These are phyloP conservation scores for Fraxinus pennsylvanica DNA, from an alignment of 257 asterid species.

Conservation along the genomic window DNA sequence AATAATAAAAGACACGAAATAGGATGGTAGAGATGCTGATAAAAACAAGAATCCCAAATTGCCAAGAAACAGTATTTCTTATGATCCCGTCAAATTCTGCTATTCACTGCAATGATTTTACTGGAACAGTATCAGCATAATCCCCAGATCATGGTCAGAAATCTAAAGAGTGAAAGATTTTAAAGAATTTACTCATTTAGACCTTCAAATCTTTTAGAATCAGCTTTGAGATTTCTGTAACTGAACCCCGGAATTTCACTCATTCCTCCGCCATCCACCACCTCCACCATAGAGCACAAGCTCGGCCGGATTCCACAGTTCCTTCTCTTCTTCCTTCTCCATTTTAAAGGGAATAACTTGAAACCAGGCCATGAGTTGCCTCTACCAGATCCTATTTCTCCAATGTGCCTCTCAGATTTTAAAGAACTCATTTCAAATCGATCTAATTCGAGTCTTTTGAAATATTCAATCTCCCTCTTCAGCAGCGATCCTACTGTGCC, in stretches of 20 bases:
- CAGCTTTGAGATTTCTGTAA: slow-evolving; percentile 66
- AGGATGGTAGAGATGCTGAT: neutral
- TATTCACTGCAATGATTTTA: no score
- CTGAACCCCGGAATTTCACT: slow-evolving; percentile 51
- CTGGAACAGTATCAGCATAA: neutral
- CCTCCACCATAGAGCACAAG: slow-evolving; percentile 40
- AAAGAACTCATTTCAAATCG: slow-evolving; percentile 26
- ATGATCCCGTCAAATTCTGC: neutral
- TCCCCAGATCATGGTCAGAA: neutral
- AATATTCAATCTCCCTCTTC: slow-evolving; percentile 80
- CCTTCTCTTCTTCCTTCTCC: slow-evolving; percentile 68
- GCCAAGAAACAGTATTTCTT: neutral
- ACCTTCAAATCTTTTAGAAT: slow-evolving; percentile 56
- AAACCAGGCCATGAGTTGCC: slow-evolving; percentile 56
- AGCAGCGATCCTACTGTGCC: slow-evolving; percentile 88
- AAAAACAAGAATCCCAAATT: neutral
- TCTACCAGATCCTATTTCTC: slow-evolving; percentile 34
- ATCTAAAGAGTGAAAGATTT: neutral
- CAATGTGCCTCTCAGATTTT: slow-evolving; percentile 32
- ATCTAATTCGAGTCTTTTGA: slow-evolving; percentile 49
- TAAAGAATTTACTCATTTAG: neutral
- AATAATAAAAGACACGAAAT: neutral
- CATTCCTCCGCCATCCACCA: slow-evolving; percentile 25
- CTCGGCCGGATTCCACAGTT: slow-evolving; percentile 44
- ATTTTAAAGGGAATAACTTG: slow-evolving; percentile 37